phyloP scores from a whole-genome alignment of 1,284 basidiomycete species.

The Trichosporon inkin region DNA sequence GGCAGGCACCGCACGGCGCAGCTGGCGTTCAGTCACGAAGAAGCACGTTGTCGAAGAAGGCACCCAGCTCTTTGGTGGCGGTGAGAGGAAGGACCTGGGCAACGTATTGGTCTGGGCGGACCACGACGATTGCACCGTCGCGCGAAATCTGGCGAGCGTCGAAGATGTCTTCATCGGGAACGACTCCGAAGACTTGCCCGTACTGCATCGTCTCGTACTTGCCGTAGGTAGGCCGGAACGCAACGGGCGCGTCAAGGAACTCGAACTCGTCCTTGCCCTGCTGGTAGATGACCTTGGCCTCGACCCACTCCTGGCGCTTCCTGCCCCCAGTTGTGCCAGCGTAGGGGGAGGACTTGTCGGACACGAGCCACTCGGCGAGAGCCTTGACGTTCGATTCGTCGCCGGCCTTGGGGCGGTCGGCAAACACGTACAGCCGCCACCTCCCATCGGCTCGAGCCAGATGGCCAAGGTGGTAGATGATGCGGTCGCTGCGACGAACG shows the following conservation, averaged over 20 bases:
- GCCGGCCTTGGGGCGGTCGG: conserved; percentile 12
- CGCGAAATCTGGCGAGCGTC: conserved; percentile 10
- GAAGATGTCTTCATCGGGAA: conserved; percentile 10
- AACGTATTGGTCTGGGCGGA: conserved; percentile 47
- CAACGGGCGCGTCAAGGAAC: conserved; percentile 43
- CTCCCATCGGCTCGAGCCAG: conserved; percentile 12
- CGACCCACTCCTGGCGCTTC: conserved; percentile 13
- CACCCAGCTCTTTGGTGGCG: conserved; percentile 10
- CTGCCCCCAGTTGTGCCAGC: neutral
- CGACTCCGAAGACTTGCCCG: conserved; percentile 30
- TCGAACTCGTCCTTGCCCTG: conserved; percentile 31
- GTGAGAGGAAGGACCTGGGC: conserved; percentile 15
- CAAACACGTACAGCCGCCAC: conserved; percentile 16
- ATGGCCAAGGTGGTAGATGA: conserved; percentile 11
- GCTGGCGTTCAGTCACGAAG: too few relatives aligned
- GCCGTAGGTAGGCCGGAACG: conserved; percentile 27
- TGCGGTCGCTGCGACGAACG: conserved; percentile 42
- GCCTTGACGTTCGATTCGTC: neutral
- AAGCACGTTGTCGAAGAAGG: conserved; percentile 10
- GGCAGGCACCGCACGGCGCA: too few relatives aligned
- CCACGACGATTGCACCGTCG: conserved; percentile 40
- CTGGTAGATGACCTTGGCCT: conserved; percentile 37
- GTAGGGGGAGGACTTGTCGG: conserved; percentile 9
- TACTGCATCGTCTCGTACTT: conserved; percentile 12
- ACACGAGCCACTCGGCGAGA: conserved; percentile 8